Evolutionary conservation across 129 eudicot genomes (phyloP), one percentile per base, ranked within the genome.

Genomic region (Saposhnikovia divaricata): DNA sequence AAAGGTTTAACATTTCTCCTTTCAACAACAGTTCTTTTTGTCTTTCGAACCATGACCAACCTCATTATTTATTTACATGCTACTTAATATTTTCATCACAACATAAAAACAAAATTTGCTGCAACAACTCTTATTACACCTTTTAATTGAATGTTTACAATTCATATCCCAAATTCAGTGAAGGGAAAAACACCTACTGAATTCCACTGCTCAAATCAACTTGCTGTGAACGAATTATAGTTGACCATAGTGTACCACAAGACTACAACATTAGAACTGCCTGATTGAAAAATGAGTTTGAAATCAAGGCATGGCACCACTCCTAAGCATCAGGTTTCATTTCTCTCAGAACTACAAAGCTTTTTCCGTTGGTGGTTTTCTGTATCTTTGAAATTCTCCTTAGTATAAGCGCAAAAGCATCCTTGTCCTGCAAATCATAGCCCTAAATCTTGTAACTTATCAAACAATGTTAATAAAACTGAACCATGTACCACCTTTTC

Each of bases 371-470:
- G 2, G 90, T 87, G 0, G 90, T 92, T 89, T 95, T 95, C 83
- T 89, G 94, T 81, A 95, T 95, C 85, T 89, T 92, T 39, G 97
- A 95, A 63, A 95, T 95, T 89, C 92, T 90, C 85, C 93, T 90
- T 79, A 95, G 78, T 47, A 90, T 85, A 48, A 81, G 96, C 0
- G 98, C 94, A 85, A 95, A 95, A 12, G 96, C 98, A 69, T 80
- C 82, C 87, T 92, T 92, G 82, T 95, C 97, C 98, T 93, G 90
- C 89, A 69, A 37, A 69, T 69, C 74, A 69, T 16, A 34, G 69
- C 28, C 69, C 11, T 59, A 2, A 61, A n/a, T n/a, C 15, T 61
- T 12, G 6, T 9, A 61, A 9, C 14, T n/a, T 2, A 9, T 9
- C 72, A 31, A 34, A 43, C 14, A 39, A 1, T 40, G 28, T 15